Conservation (phyloP, 805 yeast genomes). For the Kuraishia ogatae region DNA sequence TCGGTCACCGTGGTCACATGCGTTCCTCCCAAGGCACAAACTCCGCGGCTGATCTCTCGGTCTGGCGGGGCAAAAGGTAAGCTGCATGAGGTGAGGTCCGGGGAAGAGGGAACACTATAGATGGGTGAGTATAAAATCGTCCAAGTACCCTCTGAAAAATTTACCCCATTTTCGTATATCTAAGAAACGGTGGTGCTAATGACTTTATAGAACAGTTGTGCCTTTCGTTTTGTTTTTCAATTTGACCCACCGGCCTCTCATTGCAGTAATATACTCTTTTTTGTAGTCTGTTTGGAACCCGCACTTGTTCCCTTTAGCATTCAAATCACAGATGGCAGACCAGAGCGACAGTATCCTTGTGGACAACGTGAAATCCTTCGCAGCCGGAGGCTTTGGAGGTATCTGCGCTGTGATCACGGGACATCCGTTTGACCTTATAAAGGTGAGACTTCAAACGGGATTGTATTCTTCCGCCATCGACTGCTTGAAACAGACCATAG, state of each 20-base stretch:
- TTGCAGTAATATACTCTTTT: not conserved
- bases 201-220: not conserved
- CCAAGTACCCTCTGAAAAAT: not conserved
- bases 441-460: conserved; percentile 87
- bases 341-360: conserved; percentile 33
- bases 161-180: not conserved
- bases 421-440: conserved; percentile 91
- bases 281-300: not conserved
- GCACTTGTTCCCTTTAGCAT: not conserved
- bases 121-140: not conserved
- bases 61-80: not conserved
- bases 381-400: conserved; percentile 96
- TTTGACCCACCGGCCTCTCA: not conserved
- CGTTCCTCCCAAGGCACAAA: not conserved
- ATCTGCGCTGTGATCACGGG: conserved; percentile 92
- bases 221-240: too few species aligned
- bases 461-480: conserved; percentile 50
- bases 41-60: not conserved
- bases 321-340: not conserved
- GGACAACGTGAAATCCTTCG: conserved; percentile 81
- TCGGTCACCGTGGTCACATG: not conserved
- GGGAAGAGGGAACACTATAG: not conserved
- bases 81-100: not conserved
- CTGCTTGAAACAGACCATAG: conserved; percentile 63
- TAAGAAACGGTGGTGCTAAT: too few species aligned